These are phyloP conservation scores for Amaranthus tricolor DNA, from an alignment of 179 eudicot genomes.

Conservation along the genomic window DNA sequence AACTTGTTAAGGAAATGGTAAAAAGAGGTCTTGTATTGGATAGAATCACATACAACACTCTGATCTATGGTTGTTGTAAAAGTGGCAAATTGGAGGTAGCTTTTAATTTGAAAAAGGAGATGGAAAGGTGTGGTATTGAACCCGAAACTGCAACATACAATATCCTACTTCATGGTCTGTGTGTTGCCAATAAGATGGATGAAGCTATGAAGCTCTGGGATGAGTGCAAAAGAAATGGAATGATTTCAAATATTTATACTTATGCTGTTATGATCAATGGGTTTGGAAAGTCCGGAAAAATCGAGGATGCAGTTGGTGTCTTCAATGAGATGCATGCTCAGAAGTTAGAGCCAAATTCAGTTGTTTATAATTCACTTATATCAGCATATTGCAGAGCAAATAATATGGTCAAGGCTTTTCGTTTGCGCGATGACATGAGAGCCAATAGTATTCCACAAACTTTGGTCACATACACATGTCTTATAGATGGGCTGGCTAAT, in stretches of 20 bases:
- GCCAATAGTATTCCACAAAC: conserved; percentile 59
- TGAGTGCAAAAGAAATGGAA: conserved; percentile 48
- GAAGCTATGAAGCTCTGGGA: conserved; percentile 67
- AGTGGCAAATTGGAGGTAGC: conserved; percentile 62
- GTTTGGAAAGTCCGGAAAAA: conserved; percentile 58
- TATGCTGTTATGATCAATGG: conserved; percentile 73
- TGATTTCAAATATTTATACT: conserved; percentile 48
- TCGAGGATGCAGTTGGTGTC: conserved; percentile 53
- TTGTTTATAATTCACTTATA: conserved; percentile 68
- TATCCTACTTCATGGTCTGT: conserved; percentile 52
- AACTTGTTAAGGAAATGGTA: conserved; percentile 65
- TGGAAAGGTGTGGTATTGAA: conserved; percentile 50
- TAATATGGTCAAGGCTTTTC: conserved; percentile 55
- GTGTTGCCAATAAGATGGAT: conserved; percentile 58
- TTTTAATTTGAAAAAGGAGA: conserved; percentile 60
- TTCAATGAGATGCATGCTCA: conserved; percentile 51
- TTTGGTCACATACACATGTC: conserved; percentile 56
- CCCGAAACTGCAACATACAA: conserved; percentile 64
- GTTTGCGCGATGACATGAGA: conserved; percentile 66
- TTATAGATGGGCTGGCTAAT: conserved; percentile 63
- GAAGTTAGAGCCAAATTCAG: conserved; percentile 44
- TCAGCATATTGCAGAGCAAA: conserved; percentile 52
- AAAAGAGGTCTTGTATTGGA: conserved; percentile 50
- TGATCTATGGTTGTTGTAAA: conserved; percentile 70
- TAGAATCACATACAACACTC: conserved; percentile 64